A percentile compares a stretch with the other conserved stretches of the same genome.
phyloP scores from a whole-genome alignment of 2,329 filamentous ascomycete genomes.

The Colletotrichum spinosum region DNA sequence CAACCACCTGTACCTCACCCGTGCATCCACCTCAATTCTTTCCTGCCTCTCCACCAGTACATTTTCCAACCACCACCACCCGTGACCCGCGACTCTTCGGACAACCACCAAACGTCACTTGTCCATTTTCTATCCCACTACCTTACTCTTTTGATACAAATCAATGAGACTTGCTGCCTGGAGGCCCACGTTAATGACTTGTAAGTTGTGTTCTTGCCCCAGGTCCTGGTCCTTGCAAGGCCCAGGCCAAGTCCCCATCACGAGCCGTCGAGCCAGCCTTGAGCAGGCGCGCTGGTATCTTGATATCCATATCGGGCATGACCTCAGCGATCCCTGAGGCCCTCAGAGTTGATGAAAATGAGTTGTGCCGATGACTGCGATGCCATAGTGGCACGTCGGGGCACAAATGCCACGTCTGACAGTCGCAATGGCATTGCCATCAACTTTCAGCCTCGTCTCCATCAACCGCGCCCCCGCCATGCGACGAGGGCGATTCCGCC shows the following conservation, averaged over 20 bases:
- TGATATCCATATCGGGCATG: conserved; percentile 47
- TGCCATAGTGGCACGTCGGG: conserved; percentile 42
- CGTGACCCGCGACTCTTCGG: conserved; percentile 33
- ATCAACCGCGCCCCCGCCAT: conserved; percentile 55
- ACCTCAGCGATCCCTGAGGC: conserved; percentile 41
- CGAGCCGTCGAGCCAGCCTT: conserved; percentile 51
- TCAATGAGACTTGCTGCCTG: conserved; percentile 47
- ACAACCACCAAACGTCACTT: conserved; percentile 36
- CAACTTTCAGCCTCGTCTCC: conserved; percentile 61
- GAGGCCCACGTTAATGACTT: conserved; percentile 60
- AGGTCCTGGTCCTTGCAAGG: conserved; percentile 44
- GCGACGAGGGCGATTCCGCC: conserved; percentile 56
- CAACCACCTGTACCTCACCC: conserved; percentile 37
- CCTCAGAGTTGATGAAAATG: conserved; percentile 50
- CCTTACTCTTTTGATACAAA: conserved; percentile 20
- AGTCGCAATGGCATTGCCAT: conserved; percentile 58
- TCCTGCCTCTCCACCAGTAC: conserved; percentile 49
- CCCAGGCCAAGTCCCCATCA: conserved; percentile 48
- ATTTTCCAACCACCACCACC: conserved; percentile 41
- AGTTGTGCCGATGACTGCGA: conserved; percentile 48
- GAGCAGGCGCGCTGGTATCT: conserved; percentile 46
- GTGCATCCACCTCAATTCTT: conserved; percentile 51
- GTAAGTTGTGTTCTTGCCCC: conserved; percentile 55
- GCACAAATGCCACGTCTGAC: conserved; percentile 39
- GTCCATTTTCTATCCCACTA: conserved; percentile 22